These are phyloP conservation scores for Yamadazyma mexicana DNA, from an alignment of 1,139 yeast genomes.

Conservation along the genomic window DNA sequence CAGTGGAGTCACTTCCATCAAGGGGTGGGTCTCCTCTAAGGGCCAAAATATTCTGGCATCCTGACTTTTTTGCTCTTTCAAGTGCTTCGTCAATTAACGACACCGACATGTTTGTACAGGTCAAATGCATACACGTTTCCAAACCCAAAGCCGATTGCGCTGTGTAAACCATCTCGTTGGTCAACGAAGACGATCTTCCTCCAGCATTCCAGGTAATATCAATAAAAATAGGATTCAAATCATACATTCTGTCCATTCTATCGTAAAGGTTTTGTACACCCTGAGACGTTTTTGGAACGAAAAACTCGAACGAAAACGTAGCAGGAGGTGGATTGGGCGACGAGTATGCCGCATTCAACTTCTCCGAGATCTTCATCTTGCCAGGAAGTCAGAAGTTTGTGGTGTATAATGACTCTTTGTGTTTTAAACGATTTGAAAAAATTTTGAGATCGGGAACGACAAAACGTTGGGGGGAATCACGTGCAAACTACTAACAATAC, in stretches of 20 bases:
- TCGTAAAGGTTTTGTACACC: slow-evolving; percentile 96
- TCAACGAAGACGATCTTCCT: slow-evolving; percentile 75
- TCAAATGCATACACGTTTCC: slow-evolving; percentile 97
- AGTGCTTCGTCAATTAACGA: slow-evolving; percentile 83
- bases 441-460: not conserved
- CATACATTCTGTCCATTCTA: slow-evolving; percentile 97
- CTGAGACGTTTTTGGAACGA: slow-evolving; percentile 96
- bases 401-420: not conserved
- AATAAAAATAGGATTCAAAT: slow-evolving; percentile 84
- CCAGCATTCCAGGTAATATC: slow-evolving; percentile 99
- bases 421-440: no score
- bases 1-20: slow-evolving; percentile 65
- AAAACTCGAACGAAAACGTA: slow-evolving; percentile 93
- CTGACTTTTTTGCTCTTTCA: slow-evolving; percentile 81
- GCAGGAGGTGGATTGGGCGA: slow-evolving; percentile 50
- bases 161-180: slow-evolving; percentile 89
- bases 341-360: slow-evolving; percentile 48
- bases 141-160: slow-evolving; percentile 90
- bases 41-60: slow-evolving; percentile 91
- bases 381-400: not conserved
- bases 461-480: not conserved
- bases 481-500: no score
- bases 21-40: slow-evolving; percentile 83
- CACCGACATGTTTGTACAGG: slow-evolving; percentile 93
- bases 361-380: slow-evolving; percentile 58